Evolutionary conservation across 2,329 filamentous ascomycete species (phyloP), one percentile per base, ranked within the genome.

Genomic region (Colletotrichum tropicale): DNA sequence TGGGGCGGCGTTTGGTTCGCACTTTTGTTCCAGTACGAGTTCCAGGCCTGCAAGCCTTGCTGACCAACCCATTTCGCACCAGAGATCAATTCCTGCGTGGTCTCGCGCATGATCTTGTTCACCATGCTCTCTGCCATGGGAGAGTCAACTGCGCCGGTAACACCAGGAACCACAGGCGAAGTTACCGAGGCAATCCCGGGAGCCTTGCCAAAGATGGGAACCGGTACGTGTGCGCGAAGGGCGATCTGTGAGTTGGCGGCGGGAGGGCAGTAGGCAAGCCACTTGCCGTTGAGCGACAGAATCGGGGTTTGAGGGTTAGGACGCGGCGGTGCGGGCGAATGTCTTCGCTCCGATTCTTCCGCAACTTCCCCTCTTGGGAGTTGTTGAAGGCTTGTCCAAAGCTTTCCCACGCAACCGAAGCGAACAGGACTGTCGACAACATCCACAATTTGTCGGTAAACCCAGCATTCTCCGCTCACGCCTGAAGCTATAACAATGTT

Each of bases 371-470:
- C 86, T 74, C 88, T 88, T 21, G 87, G 84, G 34, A 87, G 86
- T 78, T 92, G 90, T 81, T 97, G 95, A 32, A 98, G 87, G 60
- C 93, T 93, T 1, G 97, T 98, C 97, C 97, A 99, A 21, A 98
- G 87, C 85, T 99, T 99, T 24, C 94, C 96, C 71, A 97, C 88
- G 80, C 96, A 98, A 48, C 85, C 87, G 82, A 90, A 93, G 18
- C 84, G 81, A 60, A 86, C 78, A 26, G 85, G 85, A 2, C 83
- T 81, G 26, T 89, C 89, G 62, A 85, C 84, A 2, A 84, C 81
- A 70, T 85, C 81, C 12, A 85, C 79, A 10, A 87, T 82, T 77
- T 92, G 90, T 10, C 88, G 86, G 79, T 90, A 98, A 9, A 98
- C 87, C 89, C 94, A 98, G 61, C 96, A 93, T 85, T 98, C 96